Evolutionary conservation across 805 yeast genomes (phyloP).

Genomic region (Yarrowia osloensis): DNA sequence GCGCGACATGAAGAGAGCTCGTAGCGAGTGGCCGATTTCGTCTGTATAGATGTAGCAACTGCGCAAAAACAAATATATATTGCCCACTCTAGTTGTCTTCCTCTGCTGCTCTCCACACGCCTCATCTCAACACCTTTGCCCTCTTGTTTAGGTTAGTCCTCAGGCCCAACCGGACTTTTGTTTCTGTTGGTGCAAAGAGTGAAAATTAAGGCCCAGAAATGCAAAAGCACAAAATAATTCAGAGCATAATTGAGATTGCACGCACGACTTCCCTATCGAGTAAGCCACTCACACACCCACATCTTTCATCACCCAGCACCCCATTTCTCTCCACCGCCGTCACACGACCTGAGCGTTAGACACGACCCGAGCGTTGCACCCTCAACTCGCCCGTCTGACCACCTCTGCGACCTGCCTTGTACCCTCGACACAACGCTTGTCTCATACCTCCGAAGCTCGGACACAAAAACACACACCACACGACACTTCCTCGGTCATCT

Average conservation of each 20-base stretch:
- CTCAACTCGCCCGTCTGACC: no score
- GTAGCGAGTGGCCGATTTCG: no score
- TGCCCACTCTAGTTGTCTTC: no score
- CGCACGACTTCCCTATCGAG: constrained; percentile 26
- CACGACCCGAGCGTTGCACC: not conserved
- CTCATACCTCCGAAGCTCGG: not conserved
- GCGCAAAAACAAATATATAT: no score
- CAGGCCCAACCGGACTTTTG: constrained; percentile 20
- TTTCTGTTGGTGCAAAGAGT: not conserved
- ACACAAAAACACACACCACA: not conserved
- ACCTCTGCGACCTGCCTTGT: no score
- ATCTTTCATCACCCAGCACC: not conserved
- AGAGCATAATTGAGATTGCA: constrained; percentile 28
- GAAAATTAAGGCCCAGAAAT: constrained; percentile 12
- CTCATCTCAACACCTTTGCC: not conserved
- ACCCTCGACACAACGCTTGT: no score
- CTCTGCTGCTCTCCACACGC: no score
- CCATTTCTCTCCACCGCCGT: not conserved
- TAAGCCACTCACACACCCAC: constrained; percentile 15
- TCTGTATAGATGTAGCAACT: no score
- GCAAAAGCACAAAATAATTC: constrained; percentile 30
- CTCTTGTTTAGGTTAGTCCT: constrained; percentile 2
- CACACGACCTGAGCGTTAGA: not conserved
- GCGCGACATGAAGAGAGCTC: not conserved
- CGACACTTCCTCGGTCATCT: not conserved